Base-by-base conservation (phyloP, 2,329 filamentous ascomycete genomes). In the Ceratocystis albifundus region DNA sequence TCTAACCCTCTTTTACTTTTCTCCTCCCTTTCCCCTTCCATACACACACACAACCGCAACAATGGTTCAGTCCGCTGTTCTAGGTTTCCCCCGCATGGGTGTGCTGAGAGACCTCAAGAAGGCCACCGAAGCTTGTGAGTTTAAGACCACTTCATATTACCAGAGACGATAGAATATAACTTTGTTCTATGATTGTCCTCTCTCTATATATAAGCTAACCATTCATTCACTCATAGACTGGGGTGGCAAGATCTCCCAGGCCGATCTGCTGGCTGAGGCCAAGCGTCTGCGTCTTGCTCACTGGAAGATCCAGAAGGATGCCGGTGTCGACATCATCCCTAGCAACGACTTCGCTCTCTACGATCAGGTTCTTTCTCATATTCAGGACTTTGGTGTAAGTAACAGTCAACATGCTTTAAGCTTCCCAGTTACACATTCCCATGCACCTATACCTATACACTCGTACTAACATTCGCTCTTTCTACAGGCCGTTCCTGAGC, bases 311-410 rank as follows among this genome's bases (percentile, higher is more conserved):
- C 94, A 99, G 84, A 93, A 99, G 84, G 87, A 95, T 80, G 94
- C 94, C 71, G 94, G 94, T 75, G 92, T 97, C 79, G 90, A 96
- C 76, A 83, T 94, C 80, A 96, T 99, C 76, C 94, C 94, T 77
- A 96, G 89, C 88, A 99, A 99, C 79, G 94, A 99, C 86, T 99
- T 99, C 76, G 91, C 94, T 72, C 91, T 91, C 81, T 99, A 99
- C 80, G 93, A 97, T 79, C 93, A 97, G 77, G 89, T 97, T 74
- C 87, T 97, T 70, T 88, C 91, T 80, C 93, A 97, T 83, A 97
- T 96, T 78, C 92, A 96, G 83, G 88, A 96, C 79, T 96, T 96
- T 77, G 90, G 89, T 78, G 90, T 93, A 85, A 77, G 88, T 80
- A 65, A 22, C 4, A n/a, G 20, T 22, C 53, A 62, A 53, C 20